Percentiles rank a stretch among this genome's conserved stretches.
phyloP scores from a whole-genome alignment of 805 yeast species.

The Starmerella asiatica region DNA sequence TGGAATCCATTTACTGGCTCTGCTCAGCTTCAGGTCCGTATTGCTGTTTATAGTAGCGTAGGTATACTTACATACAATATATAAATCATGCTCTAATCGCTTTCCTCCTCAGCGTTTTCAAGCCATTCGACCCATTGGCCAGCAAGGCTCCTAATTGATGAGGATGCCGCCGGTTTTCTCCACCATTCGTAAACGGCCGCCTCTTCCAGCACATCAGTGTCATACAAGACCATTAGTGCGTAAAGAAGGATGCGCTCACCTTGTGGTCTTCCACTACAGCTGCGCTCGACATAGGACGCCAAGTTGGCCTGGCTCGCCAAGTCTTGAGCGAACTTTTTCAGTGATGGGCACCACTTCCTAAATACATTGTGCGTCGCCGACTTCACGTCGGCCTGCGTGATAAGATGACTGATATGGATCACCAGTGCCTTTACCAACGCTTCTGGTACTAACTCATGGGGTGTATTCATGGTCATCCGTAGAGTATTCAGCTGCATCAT shows the following conservation, averaged over 20 bases:
- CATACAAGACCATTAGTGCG: conserved; percentile 54
- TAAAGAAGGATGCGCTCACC: conserved; percentile 37
- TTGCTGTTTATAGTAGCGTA: background rate
- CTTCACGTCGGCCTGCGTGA: conserved; percentile 62
- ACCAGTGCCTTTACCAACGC: conserved; percentile 69
- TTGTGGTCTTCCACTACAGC: conserved; percentile 29
- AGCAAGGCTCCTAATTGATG: conserved; percentile 42
- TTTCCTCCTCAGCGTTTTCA: conserved; percentile 58
- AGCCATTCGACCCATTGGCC: conserved; percentile 79
- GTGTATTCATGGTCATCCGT: conserved; percentile 94
- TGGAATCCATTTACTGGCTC: too few species aligned
- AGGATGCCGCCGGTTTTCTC: conserved; percentile 37
- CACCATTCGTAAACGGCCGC: conserved; percentile 76
- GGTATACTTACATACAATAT: background rate
- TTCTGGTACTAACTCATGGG: conserved; percentile 79
- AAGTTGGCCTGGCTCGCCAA: conserved; percentile 66
- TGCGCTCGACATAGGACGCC: conserved; percentile 35
- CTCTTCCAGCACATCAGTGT: conserved; percentile 70
- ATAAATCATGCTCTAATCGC: conserved; percentile 36
- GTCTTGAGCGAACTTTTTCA: conserved; percentile 75
- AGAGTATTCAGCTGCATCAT: conserved; percentile 81
- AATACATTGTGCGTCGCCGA: conserved; percentile 68
- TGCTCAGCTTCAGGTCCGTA: too few species aligned
- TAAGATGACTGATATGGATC: conserved; percentile 54
- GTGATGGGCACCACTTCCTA: conserved; percentile 67